These are phyloP conservation scores for Barbatosphaeria neglecta DNA, from an alignment of 495 filamentous ascomycete genomes.

Conservation along the genomic window DNA sequence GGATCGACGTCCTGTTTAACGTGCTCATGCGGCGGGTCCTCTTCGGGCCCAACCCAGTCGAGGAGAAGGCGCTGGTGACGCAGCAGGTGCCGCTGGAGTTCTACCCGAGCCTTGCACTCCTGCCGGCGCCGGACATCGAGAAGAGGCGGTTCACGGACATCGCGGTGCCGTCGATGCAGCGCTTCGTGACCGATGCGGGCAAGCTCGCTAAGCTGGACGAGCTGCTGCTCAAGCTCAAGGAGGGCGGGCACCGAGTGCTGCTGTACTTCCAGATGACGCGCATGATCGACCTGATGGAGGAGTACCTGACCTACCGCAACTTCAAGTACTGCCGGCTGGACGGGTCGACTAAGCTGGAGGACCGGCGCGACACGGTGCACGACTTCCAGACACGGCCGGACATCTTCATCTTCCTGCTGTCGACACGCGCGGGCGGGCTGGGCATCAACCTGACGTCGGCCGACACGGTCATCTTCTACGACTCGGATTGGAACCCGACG, in stretches of 20 bases:
- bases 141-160: slow-evolving; percentile 82
- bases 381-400: slow-evolving; percentile 90
- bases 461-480: slow-evolving; percentile 97
- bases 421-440: slow-evolving; percentile 90
- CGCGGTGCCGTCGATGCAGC: slow-evolving; percentile 91
- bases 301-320: slow-evolving; percentile 96
- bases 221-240: slow-evolving; percentile 77
- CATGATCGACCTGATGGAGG: slow-evolving; percentile 99
- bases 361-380: slow-evolving; percentile 88
- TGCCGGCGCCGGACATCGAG: slow-evolving; percentile 65
- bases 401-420: slow-evolving; percentile 93
- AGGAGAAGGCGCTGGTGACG: slow-evolving; percentile 64
- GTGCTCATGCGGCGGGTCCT: slow-evolving; percentile 58
- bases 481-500: slow-evolving; percentile 98
- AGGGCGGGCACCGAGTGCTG: slow-evolving; percentile 84
- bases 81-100: slow-evolving; percentile 50
- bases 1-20: slow-evolving; percentile 70
- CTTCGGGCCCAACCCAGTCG: slow-evolving; percentile 49
- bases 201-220: slow-evolving; percentile 89
- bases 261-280: slow-evolving; percentile 99
- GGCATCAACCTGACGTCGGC: slow-evolving; percentile 94
- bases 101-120: slow-evolving; percentile 51
- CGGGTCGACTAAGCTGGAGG: slow-evolving; percentile 95
- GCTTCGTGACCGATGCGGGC: slow-evolving; percentile 95
- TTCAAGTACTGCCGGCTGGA: slow-evolving; percentile 97